These are phyloP conservation scores for Fusarium torreyae DNA, from an alignment of 2,329 filamentous ascomycete species.

Conservation along the genomic window DNA sequence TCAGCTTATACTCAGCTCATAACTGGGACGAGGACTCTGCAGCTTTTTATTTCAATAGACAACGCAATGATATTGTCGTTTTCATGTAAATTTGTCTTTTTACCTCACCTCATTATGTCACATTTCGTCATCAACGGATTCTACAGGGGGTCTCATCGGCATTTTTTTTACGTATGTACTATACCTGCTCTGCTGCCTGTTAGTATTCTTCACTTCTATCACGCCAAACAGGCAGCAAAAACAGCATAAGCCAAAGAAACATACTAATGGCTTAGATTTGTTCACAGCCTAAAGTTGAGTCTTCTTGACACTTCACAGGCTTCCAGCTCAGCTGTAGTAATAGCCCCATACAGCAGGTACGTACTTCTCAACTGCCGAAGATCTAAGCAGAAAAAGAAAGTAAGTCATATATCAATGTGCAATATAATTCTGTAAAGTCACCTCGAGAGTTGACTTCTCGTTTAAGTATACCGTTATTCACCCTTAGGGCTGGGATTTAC, in stretches of 20 bases:
- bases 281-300: background rate
- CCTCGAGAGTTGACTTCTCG: background rate
- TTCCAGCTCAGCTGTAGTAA: background rate
- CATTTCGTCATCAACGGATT: constrained; percentile 1
- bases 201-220: background rate
- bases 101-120: background rate
- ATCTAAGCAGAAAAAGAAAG: background rate
- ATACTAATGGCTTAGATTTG: background rate
- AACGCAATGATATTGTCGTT: no score
- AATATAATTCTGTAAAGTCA: background rate
- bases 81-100: background rate
- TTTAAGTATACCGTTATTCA: background rate
- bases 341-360: background rate
- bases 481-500: background rate
- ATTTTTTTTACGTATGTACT: background rate
- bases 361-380: background rate
- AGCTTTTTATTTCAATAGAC: no score
- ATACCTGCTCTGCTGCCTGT: background rate
- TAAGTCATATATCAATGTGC: no score
- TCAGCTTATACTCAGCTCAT: background rate
- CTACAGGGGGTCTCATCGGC: constrained; percentile 1
- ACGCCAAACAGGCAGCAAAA: no score
- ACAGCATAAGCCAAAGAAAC: background rate
- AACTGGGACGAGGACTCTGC: background rate
- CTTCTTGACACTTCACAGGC: background rate